These are phyloP conservation scores for Fraxinus angustifolia DNA, from an alignment of 305 asterid species.

Conservation along the genomic window DNA sequence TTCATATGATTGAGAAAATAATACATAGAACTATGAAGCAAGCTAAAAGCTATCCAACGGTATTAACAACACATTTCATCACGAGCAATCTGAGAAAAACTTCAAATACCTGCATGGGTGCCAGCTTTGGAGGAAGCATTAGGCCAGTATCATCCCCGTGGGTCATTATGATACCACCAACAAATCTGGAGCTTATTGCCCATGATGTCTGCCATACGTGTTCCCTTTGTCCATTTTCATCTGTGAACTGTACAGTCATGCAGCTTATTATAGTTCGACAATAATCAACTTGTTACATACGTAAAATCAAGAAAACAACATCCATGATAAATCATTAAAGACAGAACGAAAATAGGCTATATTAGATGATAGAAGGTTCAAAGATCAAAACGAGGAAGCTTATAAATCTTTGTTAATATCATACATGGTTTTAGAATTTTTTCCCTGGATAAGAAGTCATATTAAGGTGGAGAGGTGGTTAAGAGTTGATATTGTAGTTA, in stretches of 20 bases:
- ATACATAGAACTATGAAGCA: background rate
- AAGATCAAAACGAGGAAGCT: background rate
- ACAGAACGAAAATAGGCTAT: background rate
- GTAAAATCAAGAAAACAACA: slow-evolving; percentile 5
- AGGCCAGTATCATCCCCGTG: slow-evolving; percentile 95
- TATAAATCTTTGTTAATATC: background rate
- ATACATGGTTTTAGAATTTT: background rate
- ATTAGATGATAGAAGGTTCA: background rate
- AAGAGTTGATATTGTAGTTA: background rate
- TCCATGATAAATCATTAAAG: background rate
- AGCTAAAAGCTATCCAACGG: slow-evolving; percentile 1
- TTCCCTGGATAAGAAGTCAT: slow-evolving; percentile 2
- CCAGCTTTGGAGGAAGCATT: slow-evolving; percentile 90
- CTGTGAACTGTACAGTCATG: slow-evolving; percentile 59
- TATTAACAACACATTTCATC: background rate
- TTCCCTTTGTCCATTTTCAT: slow-evolving; percentile 87
- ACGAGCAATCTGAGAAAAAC: slow-evolving; percentile 17
- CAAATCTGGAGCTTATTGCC: slow-evolving; percentile 93
- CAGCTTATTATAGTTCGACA: slow-evolving; percentile 13
- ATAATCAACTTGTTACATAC: slow-evolving; percentile 6
- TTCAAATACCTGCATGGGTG: slow-evolving; percentile 74
- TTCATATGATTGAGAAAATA: slow-evolving; percentile 9
- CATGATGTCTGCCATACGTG: slow-evolving; percentile 99
- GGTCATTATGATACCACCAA: slow-evolving; percentile 96
- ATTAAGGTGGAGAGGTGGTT: slow-evolving; percentile 7